Conservation (phyloP, 805 yeast genomes). For the Middelhovenomyces tepae region DNA sequence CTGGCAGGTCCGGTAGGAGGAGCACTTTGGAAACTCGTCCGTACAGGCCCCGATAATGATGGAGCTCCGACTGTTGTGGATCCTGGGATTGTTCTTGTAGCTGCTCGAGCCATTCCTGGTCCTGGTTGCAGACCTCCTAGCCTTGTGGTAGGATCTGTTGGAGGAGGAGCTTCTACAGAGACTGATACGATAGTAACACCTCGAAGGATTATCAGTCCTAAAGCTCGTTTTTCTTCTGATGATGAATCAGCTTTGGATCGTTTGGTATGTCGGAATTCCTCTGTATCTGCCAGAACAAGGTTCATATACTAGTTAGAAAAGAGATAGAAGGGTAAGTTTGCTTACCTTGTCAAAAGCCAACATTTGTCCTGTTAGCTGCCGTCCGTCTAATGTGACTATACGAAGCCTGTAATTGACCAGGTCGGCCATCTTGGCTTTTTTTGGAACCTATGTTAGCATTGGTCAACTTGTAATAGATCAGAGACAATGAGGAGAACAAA, state of each 20-base stretch:
- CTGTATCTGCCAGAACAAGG: slow-evolving; percentile 72
- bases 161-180: slow-evolving; percentile 57
- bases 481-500: too few species aligned
- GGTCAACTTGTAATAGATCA: too few species aligned
- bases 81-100: too few species aligned
- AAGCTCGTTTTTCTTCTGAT: slow-evolving; percentile 55
- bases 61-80: too few species aligned
- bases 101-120: too few species aligned
- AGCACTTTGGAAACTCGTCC: too few species aligned
- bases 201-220: slow-evolving; percentile 76
- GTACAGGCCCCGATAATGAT: too few species aligned
- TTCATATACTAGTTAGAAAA: slow-evolving; percentile 49
- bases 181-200: slow-evolving; percentile 81
- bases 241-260: slow-evolving; percentile 33
- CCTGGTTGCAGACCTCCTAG: too few species aligned
- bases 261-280: slow-evolving; percentile 70
- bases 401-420: slow-evolving; percentile 65
- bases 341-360: slow-evolving; percentile 72
- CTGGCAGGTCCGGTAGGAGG: too few species aligned
- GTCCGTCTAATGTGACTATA: slow-evolving; percentile 67
- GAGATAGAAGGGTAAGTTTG: background rate
- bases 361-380: slow-evolving; percentile 69
- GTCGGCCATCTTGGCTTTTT: too few species aligned
- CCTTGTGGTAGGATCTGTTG: slow-evolving; percentile 35
- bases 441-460: too few species aligned